phyloP scores from a whole-genome alignment of 306 rosid species.

The Vigna trinervia region DNA sequence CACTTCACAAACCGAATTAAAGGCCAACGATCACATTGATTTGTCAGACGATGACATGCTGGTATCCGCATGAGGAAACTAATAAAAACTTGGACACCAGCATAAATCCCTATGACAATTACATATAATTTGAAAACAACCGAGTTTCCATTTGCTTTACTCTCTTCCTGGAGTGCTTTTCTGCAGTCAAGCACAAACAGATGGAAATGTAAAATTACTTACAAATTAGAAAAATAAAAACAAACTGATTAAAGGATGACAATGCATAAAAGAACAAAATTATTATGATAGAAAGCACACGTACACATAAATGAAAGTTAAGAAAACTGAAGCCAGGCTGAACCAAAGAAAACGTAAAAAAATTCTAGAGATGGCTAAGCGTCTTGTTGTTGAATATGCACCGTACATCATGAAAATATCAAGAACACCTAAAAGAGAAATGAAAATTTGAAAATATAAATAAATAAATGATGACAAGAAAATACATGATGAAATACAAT shows the following conservation, averaged over 20 bases:
- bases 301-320: constrained; percentile 85
- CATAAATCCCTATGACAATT: constrained; percentile 79
- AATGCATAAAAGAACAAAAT: constrained; percentile 19
- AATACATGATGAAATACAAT: background rate
- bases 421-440: constrained; percentile 72
- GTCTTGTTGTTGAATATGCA: constrained; percentile 85
- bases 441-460: constrained; percentile 29
- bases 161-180: constrained; percentile 87
- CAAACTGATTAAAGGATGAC: constrained; percentile 8
- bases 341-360: constrained; percentile 93
- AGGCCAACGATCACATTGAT: constrained; percentile 91
- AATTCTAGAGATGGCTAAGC: constrained; percentile 76
- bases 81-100: constrained; percentile 81
- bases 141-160: constrained; percentile 54
- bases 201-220: constrained; percentile 28
- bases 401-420: constrained; percentile 96
- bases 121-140: constrained; percentile 65
- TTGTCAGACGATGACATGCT: constrained; percentile 75
- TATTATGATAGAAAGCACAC: constrained; percentile 36
- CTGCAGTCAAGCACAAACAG: constrained; percentile 56
- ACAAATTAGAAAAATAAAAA: constrained; percentile 10
- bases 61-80: constrained; percentile 93
- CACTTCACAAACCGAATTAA: constrained; percentile 84
- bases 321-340: constrained; percentile 69
- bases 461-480: background rate